phyloP scores from a whole-genome alignment of 164 flowering plant genomes.

The Magnolia changhungtana region DNA sequence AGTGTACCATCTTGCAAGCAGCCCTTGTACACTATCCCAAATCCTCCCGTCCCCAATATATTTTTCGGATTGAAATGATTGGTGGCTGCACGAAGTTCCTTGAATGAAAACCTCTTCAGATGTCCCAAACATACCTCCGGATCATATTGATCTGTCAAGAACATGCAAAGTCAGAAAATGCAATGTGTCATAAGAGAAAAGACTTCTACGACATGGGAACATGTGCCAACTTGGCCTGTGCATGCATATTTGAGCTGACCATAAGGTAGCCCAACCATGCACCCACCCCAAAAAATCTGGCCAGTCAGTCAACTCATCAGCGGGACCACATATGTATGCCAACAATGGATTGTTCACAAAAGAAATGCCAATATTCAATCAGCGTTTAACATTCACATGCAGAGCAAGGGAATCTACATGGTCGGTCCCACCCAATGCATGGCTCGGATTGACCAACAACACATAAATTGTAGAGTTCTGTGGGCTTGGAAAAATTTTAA shows the following conservation, averaged over 20 bases:
- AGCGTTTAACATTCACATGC: no score
- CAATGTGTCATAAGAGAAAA: background rate
- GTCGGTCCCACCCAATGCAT: no score
- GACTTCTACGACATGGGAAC: background rate
- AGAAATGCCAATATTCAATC: no score
- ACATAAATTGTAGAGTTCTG: no score
- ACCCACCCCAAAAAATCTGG: background rate
- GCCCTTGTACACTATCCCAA: conserved; percentile 77
- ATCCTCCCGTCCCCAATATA: conserved; percentile 73
- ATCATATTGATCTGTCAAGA: conserved; percentile 59
- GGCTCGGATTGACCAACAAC: no score
- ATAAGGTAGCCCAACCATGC: background rate
- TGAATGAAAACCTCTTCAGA: conserved; percentile 58
- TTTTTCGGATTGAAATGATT: conserved; percentile 64
- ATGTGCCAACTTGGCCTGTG: background rate
- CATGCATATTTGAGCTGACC: background rate
- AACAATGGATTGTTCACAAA: no score
- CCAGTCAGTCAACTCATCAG: background rate
- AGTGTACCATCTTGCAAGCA: conserved; percentile 53
- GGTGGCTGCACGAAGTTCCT: conserved; percentile 70
- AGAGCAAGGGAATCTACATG: no score
- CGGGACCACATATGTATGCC: no score
- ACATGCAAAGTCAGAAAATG: background rate
- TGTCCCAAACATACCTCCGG: conserved; percentile 70
- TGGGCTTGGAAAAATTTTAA: no score